Conservation (phyloP, 129 eudicot genomes). For the sunflower (Helianthus annuus) region HanXRQr2.0-SUNRISE NC_035440.2:136784875-136785374, state of each 20-base stretch:
- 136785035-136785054: neutral
- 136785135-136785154: neutral
- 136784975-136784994: neutral
- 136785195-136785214: neutral
- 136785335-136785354: too few relatives aligned
- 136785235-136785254: constrained; percentile 31
- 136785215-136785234: constrained; percentile 14
- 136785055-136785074: neutral
- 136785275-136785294: too few relatives aligned
- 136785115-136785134: too few relatives aligned
- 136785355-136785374: too few relatives aligned
- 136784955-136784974: neutral
- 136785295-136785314: too few relatives aligned
- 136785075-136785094: constrained; percentile 3
- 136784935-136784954: too few relatives aligned
- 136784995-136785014: neutral
- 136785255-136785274: constrained; percentile 24
- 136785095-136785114: constrained; percentile 20
- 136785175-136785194: neutral
- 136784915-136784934: too few relatives aligned
- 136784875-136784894: neutral
- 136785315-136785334: too few relatives aligned
- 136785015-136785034: constrained; percentile 9
- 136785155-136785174: neutral
- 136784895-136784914: neutral